Evolutionary conservation across 139 green algal species (phyloP), one percentile per base, ranked within the genome.

Genomic region (Coelastrella sp.): DNA sequence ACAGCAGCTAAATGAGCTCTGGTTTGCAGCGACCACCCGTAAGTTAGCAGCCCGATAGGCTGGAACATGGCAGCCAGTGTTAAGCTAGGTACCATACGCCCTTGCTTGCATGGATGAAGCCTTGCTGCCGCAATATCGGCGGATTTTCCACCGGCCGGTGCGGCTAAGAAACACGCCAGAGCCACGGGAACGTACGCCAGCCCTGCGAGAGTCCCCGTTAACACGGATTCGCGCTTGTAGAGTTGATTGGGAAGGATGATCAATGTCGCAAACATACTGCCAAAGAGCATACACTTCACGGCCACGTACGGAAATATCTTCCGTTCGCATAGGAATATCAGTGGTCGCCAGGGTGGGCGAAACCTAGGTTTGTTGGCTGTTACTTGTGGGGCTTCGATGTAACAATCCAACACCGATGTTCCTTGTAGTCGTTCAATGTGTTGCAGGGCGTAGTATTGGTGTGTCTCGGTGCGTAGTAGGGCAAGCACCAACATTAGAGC

Each of bases 211-310:
- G 54, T 66, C 47, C 73, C 80, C 60, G 7, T 73, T 57, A 86
- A 57, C 17, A 86, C 23, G 23, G 80, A 73, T 17, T 73, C 11
- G 17, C 57, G 47, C 80, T 77, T 16, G 7, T 4, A 20, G 16
- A 77, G 17, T 19, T 77, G 71, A 77, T 20, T n/a, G 54, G 71
- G 71, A 11, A 77, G 71, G 17, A 77, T 77, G 71, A 86, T 66
- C 54, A 74, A 22, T 47, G 54, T 71, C 17, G 60, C 80, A 68
- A 83, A 60, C 77, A 83, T 74, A 5, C 60, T 22, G 7, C 80
- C 60, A 32, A 66, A 74, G 56, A 64, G n/a, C 54, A 86, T 19
- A 23, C 47, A 54, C 80, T 86, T 54, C 14, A 57, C 54, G 56
- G 54, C 23, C 23, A 13, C 23, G 57, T 57, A 68, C 7, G n/a